Evolutionary conservation across 2,329 filamentous ascomycete genomes (phyloP), one percentile per base, ranked within the genome.

Genomic region (Trichothecium roseum): DNA sequence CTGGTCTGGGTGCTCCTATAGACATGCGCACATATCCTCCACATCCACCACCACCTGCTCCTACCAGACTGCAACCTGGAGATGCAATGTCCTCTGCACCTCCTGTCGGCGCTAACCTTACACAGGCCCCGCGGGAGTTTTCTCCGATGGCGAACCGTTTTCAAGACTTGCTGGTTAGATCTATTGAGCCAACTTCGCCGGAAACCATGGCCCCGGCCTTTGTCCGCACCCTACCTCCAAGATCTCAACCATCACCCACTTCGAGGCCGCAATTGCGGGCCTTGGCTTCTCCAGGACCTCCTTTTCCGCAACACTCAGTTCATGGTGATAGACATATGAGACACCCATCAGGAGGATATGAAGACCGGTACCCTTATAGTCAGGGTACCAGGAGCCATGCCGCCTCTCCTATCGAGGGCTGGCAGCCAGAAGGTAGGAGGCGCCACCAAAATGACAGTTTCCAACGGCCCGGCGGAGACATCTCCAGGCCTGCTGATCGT

Each of bases 91-190:
- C 13, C 28, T 13, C 12, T 14, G 4, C 18, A 15, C 15, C 27
- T 30, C 13, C 18, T 31, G 28, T 28, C 26, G 18, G 27, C 18
- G 17, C 14, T 15, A n/a, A 13, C 15, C 15, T 8, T 18, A 28
- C 28, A 24, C 28, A 29, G 32, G 18, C 28, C 13, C 26, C 28
- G 15, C 37, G 28, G 8, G 20, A 36, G 6, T 9, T 20, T 12
- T n/a, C 28, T 28, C 36, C 34, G 4, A 16, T 36, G 12, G 24
- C 24, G 16, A 22, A 39, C 16, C 43, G 40, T 12, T 37, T 56
- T 10, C 58, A 62, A 43, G 66, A 71, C 28, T 55, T 63, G 44
- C 48, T 67, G 40, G 55, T 70, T 12, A 63, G 48, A 8, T 71
- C 66, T 6, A 62, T 69, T 43, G 68, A 70, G 42, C 57, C 60